Base-by-base conservation (phyloP, 1,284 basidiomycete species). In the Xerocomus nothofagi region DNA sequence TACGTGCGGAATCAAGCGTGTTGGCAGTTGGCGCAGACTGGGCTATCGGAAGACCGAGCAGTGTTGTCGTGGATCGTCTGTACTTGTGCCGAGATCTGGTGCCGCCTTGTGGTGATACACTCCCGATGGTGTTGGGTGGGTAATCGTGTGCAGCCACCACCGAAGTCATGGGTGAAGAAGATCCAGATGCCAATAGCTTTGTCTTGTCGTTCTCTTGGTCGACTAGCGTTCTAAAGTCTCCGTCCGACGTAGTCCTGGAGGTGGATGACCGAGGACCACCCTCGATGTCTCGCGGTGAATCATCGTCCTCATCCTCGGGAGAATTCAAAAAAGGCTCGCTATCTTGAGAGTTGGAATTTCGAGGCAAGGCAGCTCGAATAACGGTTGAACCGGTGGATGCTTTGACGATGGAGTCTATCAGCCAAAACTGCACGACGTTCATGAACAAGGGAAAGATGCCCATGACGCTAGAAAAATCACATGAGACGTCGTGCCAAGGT, bases 371-470 rank as follows among this genome's bases (percentile, higher is more conserved):
- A 3, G 74, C 51, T 32, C 73, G 74, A 26, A 77, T 61, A 32
- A 70, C 62, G 14, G 75, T 61, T 5, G 71, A 55, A 33, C 50
- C 69, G 27, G 70, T 65, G 18, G 80, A 81, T 2, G 83, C 85
- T 66, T 90, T 92, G 64, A 93, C 87, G 54, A 93, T 91, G 0
- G 90, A 90, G 70, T 92, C 89, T 50, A 91, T 90, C 42, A 91
- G 71, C 89, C 89, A 91, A 73, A 91, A 91, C 66, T 96, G 93
- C 17, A 93, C 58, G 41, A 94, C 73, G 67, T 94, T 98, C 93
- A 97, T 97, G 50, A 88, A 76, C 53, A 95, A 86, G 1, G 95
- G 95, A 72, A 97, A 95, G 41, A 98, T 67, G 48, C 93, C 91
- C 91, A 98, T 96, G 30, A 86, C 86, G 60, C 88, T 90, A 57